Percentiles rank a stretch among this genome's conserved stretches.
phyloP scores from a whole-genome alignment of 768 basidiomycete genomes.

The Xerocomus spinulosus region DNA sequence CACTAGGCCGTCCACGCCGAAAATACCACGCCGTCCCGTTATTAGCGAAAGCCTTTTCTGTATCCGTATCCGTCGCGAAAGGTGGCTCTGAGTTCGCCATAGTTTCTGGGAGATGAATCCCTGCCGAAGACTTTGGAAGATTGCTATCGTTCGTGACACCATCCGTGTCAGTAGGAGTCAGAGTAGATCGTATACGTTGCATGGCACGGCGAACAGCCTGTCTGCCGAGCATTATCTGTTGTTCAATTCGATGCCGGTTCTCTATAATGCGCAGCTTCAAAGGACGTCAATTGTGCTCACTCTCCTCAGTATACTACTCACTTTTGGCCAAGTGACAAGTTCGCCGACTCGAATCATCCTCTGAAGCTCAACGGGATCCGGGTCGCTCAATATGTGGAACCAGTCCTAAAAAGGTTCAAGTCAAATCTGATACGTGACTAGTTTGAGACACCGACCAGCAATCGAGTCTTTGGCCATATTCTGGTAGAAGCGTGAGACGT shows the following conservation, averaged over 20 bases:
- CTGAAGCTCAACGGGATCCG: constrained; percentile 70
- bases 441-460: constrained; percentile 46
- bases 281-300: constrained; percentile 8
- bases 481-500: constrained; percentile 37
- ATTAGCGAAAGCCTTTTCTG: constrained; percentile 59
- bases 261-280: constrained; percentile 86
- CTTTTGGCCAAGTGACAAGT: constrained; percentile 95
- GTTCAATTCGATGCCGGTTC: constrained; percentile 83
- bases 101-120: constrained; percentile 7
- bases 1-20: constrained; percentile 40
- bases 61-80: constrained; percentile 74
- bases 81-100: constrained; percentile 47
- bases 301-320: constrained; percentile 30
- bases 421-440: background rate
- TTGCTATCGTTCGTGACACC: constrained; percentile 21
- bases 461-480: constrained; percentile 80
- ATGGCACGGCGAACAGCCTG: constrained; percentile 59
- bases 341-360: constrained; percentile 87
- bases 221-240: constrained; percentile 76
- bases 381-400: constrained; percentile 80
- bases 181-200: constrained; percentile 33
- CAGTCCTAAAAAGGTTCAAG: constrained; percentile 54
- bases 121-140: constrained; percentile 23
- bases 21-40: constrained; percentile 54
- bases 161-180: constrained; percentile 21